These are phyloP conservation scores for Gossypium anomalum DNA, from an alignment of 345 rosid genomes.

Conservation along the genomic window DNA sequence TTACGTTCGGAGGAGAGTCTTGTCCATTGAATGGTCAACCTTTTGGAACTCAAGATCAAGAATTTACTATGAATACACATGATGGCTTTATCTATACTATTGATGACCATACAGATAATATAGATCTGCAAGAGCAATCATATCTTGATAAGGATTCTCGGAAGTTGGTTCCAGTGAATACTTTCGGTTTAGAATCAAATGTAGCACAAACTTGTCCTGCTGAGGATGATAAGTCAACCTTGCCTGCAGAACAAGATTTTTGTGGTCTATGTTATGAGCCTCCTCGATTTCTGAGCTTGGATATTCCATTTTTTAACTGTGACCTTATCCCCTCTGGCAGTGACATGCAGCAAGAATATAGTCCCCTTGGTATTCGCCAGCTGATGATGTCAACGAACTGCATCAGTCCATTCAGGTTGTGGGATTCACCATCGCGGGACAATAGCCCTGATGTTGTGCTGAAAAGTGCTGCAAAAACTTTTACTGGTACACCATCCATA, in stretches of 20 bases:
- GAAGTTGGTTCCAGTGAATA: constrained; percentile 60
- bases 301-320: constrained; percentile 91
- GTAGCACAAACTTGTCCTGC: constrained; percentile 32
- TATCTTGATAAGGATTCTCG: constrained; percentile 48
- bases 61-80: constrained; percentile 26
- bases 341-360: constrained; percentile 85
- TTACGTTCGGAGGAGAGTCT: constrained; percentile 34
- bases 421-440: constrained; percentile 83
- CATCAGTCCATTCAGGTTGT: constrained; percentile 79
- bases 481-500: constrained; percentile 75
- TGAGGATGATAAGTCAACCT: constrained; percentile 32
- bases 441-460: constrained; percentile 69
- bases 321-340: constrained; percentile 78
- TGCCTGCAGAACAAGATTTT: constrained; percentile 38
- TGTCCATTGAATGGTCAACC: constrained; percentile 35
- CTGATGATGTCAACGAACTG: constrained; percentile 81
- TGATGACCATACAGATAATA: constrained; percentile 34
- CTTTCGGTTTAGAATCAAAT: constrained; percentile 45
- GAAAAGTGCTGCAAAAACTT: constrained; percentile 72
- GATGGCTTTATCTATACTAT: constrained; percentile 46
- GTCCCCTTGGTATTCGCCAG: constrained; percentile 98
- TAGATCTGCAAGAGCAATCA: constrained; percentile 42
- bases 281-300: constrained; percentile 94
- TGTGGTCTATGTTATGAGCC: constrained; percentile 94
- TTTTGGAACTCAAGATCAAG: constrained; percentile 47